A percentile compares a stretch with the other conserved stretches of the same genome.
Conservation (phyloP, 306 rosid species). For the Chamaecrista fasciculata region DNA sequence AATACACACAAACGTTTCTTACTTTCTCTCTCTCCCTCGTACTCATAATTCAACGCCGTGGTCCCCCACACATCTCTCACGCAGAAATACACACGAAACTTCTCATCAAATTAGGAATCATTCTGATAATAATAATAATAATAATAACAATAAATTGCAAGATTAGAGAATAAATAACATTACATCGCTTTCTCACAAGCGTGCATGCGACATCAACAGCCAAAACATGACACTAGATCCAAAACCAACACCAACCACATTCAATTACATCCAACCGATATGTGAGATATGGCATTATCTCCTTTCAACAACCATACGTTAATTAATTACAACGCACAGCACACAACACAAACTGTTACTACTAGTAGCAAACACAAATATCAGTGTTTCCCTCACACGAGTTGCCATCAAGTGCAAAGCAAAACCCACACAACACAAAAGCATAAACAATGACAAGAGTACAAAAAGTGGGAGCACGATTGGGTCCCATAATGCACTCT, state of each 20-base stretch:
- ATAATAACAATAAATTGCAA: background rate
- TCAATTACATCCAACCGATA: slow-evolving; percentile 39
- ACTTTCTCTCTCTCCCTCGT: too few relatives aligned
- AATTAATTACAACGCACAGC: slow-evolving; percentile 8
- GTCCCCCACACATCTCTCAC: slow-evolving; percentile 34
- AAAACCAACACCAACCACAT: slow-evolving; percentile 48
- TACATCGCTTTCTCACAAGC: slow-evolving; percentile 55
- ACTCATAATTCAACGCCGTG: slow-evolving; percentile 56
- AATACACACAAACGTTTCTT: slow-evolving; percentile 11
- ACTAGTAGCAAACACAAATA: slow-evolving; percentile 4
- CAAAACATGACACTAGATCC: slow-evolving; percentile 41
- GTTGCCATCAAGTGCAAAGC: slow-evolving; percentile 27
- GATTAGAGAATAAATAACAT: background rate
- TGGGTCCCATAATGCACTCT: slow-evolving; percentile 61
- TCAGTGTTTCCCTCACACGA: slow-evolving; percentile 20
- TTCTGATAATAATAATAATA: background rate
- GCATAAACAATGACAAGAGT: slow-evolving; percentile 48
- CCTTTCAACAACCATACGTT: slow-evolving; percentile 20
- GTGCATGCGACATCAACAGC: slow-evolving; percentile 62
- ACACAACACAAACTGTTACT: background rate
- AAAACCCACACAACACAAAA: slow-evolving; percentile 31
- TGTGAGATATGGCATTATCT: background rate
- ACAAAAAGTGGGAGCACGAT: slow-evolving; percentile 39
- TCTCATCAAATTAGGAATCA: slow-evolving; percentile 24
- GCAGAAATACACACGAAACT: background rate